Conservation (phyloP, 352 stramenopile genomes). For the Globisporangium yorkense region DNA sequence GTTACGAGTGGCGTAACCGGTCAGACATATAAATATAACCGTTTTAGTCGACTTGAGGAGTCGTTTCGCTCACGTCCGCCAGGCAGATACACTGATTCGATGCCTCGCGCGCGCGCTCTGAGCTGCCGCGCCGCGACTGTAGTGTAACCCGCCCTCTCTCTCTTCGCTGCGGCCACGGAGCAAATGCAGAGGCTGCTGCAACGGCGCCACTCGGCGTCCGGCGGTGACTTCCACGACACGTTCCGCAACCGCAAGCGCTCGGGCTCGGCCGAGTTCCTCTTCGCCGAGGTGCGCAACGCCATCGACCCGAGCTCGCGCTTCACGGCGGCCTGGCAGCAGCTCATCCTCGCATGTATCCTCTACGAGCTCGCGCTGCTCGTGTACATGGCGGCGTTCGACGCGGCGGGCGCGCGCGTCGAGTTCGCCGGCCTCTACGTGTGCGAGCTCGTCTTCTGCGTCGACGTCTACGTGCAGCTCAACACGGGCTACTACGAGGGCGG, state of each 20-base stretch:
- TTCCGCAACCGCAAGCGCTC: conserved; percentile 33
- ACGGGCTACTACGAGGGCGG: conserved; percentile 71
- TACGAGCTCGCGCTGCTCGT: conserved; percentile 43
- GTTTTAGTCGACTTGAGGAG: too few relatives aligned
- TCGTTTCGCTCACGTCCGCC: too few relatives aligned
- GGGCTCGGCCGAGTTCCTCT: conserved; percentile 40
- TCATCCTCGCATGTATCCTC: conserved; percentile 46
- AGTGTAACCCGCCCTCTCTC: background rate
- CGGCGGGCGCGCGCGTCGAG: conserved; percentile 10
- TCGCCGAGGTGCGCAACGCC: conserved; percentile 44
- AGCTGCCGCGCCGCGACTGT: background rate
- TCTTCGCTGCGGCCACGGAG: background rate
- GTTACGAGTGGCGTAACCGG: too few relatives aligned
- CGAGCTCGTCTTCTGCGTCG: conserved; percentile 49
- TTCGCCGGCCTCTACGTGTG: conserved; percentile 43
- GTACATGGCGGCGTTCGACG: conserved; percentile 37
- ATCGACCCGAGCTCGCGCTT: conserved; percentile 52
- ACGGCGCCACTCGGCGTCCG: conserved; percentile 12
- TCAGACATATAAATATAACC: too few relatives aligned
- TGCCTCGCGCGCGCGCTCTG: too few relatives aligned
- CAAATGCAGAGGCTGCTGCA: background rate
- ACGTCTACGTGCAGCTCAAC: conserved; percentile 70
- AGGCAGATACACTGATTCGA: too few relatives aligned
- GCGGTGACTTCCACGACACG: conserved; percentile 26
- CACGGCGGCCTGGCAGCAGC: conserved; percentile 46